Conservation (phyloP, 148 eudicot genomes). For the Chenopodium suecicum region DNA sequence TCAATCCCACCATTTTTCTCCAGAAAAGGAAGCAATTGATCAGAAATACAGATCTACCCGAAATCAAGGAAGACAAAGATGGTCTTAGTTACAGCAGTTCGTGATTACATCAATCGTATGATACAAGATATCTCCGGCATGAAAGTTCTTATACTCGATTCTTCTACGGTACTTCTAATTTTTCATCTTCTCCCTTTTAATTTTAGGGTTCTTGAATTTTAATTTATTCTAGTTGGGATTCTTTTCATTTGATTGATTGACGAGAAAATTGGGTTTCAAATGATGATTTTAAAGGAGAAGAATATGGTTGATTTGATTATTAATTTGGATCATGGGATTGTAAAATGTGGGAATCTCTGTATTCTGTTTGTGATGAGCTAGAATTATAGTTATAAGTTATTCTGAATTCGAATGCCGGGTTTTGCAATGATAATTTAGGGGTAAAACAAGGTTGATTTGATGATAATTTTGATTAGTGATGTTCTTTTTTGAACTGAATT, state of each 20-base stretch:
- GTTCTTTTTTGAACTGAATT: too few relatives aligned
- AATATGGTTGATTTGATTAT: not conserved
- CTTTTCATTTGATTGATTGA: too few relatives aligned
- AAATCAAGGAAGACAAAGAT: constrained; percentile 25
- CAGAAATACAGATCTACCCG: not conserved
- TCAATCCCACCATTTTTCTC: too few relatives aligned
- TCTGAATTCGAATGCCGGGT: too few relatives aligned
- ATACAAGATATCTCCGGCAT: constrained; percentile 90
- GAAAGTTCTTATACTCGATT: constrained; percentile 95
- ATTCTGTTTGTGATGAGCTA: not conserved
- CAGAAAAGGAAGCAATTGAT: too few relatives aligned
- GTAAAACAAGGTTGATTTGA: too few relatives aligned
- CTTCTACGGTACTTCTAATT: constrained; percentile 52
- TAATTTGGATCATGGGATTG: not conserved
- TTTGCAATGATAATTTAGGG: too few relatives aligned
- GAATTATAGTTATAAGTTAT: not conserved
- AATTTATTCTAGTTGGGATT: not conserved
- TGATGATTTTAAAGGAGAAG: not conserved
- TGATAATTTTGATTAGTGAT: too few relatives aligned
- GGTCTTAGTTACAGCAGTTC: constrained; percentile 72
- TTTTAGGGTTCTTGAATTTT: constrained; percentile 15
- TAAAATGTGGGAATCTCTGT: not conserved
- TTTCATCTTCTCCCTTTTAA: not conserved
- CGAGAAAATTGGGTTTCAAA: too few relatives aligned
- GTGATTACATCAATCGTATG: constrained; percentile 91